Evolutionary conservation across 148 eudicot genomes (phyloP).

Genomic region (Bassia scoparia): DNA sequence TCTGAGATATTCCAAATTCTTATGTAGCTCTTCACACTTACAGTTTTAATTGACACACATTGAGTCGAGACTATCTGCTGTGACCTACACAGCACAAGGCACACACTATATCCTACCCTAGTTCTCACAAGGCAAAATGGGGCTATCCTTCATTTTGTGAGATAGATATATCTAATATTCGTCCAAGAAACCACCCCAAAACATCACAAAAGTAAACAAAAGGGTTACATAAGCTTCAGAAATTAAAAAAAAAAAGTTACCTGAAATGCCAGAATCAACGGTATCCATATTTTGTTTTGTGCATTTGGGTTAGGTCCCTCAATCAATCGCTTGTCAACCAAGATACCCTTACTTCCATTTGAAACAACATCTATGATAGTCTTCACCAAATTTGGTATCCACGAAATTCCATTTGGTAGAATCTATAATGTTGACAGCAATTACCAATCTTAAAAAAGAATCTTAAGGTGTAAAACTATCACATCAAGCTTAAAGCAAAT

Average conservation of each 20-base stretch:
- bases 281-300: constrained; percentile 64
- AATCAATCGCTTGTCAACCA: constrained; percentile 75
- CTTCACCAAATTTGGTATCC: constrained; percentile 81
- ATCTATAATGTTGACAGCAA: constrained; percentile 38
- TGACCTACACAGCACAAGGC: too few relatives aligned
- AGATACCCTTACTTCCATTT: constrained; percentile 62
- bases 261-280: constrained; percentile 60
- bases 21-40: too few relatives aligned
- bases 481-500: constrained; percentile 4
- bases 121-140: neutral
- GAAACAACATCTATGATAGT: constrained; percentile 57
- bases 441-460: neutral
- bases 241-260: constrained; percentile 48
- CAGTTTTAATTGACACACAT: too few relatives aligned
- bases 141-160: neutral
- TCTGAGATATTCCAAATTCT: too few relatives aligned
- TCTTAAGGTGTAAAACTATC: neutral
- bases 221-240: neutral
- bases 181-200: neutral
- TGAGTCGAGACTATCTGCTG: too few relatives aligned
- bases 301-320: constrained; percentile 91
- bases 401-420: constrained; percentile 77
- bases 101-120: neutral
- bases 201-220: neutral
- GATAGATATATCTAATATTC: too few relatives aligned